phyloP scores from a whole-genome alignment of 345 rosid species.

The Eucalyptus virginea region DNA sequence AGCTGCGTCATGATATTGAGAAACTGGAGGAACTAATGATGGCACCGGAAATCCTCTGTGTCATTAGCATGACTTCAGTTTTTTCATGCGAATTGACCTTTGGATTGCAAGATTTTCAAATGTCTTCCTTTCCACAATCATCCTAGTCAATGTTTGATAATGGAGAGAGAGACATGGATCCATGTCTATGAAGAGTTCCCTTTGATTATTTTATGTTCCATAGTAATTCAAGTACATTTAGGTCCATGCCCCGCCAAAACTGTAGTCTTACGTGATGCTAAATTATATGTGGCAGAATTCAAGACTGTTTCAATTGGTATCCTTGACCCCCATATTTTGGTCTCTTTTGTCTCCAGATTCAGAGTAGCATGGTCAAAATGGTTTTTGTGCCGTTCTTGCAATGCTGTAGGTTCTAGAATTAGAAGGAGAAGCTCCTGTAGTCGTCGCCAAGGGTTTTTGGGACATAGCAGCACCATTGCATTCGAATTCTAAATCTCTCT shows the following conservation, averaged over 20 bases:
- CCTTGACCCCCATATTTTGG: neutral
- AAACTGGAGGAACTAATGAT: neutral
- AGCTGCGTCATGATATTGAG: neutral
- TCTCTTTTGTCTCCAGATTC: neutral
- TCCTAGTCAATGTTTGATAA: neutral
- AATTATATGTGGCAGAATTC: neutral
- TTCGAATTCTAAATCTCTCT: slow-evolving; percentile 1
- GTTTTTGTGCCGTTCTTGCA: neutral
- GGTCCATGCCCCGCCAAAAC: neutral
- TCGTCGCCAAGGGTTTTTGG: slow-evolving; percentile 49
- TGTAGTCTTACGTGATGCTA: neutral
- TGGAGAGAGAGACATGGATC: neutral
- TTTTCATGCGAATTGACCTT: neutral
- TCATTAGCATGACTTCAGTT: neutral
- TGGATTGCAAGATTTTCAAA: neutral
- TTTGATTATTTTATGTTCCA: neutral
- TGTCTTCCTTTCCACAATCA: neutral
- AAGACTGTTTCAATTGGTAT: neutral
- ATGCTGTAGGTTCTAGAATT: slow-evolving; percentile 44
- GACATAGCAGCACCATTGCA: slow-evolving; percentile 22
- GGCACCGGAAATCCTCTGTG: neutral
- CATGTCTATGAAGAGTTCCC: neutral
- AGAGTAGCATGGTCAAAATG: neutral
- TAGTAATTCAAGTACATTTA: neutral
- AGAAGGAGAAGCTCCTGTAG: slow-evolving; percentile 36